Percentiles rank a stretch among this genome's conserved stretches.
phyloP scores from a whole-genome alignment of 306 rosid species.

The Clitoria ternatea region DNA sequence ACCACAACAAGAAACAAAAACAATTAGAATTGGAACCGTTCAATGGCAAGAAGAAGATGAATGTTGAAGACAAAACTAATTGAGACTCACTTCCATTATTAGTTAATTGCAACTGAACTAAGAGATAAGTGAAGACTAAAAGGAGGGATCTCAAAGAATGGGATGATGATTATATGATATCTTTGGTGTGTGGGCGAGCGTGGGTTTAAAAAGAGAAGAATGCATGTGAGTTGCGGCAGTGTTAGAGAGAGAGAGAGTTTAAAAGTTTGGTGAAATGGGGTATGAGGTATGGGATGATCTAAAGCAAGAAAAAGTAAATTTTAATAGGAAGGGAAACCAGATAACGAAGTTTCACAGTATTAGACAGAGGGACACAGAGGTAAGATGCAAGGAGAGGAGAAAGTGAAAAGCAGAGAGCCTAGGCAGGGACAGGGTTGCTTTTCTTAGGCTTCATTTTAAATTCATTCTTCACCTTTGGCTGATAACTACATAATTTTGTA shows the following conservation, averaged over 20 bases:
- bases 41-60: background rate
- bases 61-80: background rate
- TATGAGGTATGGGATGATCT: slow-evolving; percentile 26
- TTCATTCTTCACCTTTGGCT: background rate
- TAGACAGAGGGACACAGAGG: slow-evolving; percentile 62
- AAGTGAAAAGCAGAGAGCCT: background rate
- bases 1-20: background rate
- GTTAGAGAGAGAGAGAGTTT: slow-evolving; percentile 10
- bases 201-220: slow-evolving; percentile 39
- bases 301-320: slow-evolving; percentile 18
- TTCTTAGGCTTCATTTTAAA: slow-evolving; percentile 28
- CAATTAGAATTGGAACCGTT: background rate
- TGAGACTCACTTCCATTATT: slow-evolving; percentile 39
- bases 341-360: slow-evolving; percentile 42
- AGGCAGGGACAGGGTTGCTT: background rate
- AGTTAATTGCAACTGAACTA: background rate
- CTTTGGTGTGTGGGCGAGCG: slow-evolving; percentile 16
- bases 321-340: slow-evolving; percentile 27
- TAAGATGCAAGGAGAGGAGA: slow-evolving; percentile 23
- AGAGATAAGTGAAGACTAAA: background rate
- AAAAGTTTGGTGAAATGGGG: slow-evolving; percentile 21
- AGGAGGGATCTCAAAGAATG: slow-evolving; percentile 14
- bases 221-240: slow-evolving; percentile 5
- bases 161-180: no score
- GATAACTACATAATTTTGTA: no score